Evolutionary conservation across 2,329 filamentous ascomycete genomes (phyloP), one percentile per base, ranked within the genome.

Genomic region (Botrytis deweyae): DNA sequence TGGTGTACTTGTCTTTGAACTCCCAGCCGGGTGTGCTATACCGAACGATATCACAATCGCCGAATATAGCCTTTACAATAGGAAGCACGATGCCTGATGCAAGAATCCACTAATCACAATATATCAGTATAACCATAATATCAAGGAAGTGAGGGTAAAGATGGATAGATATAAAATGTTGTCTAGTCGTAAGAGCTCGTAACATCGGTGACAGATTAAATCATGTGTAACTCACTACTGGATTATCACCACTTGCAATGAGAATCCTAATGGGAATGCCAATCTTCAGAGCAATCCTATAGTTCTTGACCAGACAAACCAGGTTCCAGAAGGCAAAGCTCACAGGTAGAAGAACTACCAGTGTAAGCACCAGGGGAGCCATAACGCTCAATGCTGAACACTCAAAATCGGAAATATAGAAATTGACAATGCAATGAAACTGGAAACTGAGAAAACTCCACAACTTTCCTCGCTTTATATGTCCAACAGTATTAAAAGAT

Each of bases 181-280:
- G 1, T 33, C n/a, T 7, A 14, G 38, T n/a, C 14, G 8, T 44
- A 65, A 8, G 40, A n/a, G 4, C 25, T 46, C 29, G 16, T 66
- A 29, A 25, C 7, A 29, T 66, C 8, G 8, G 63, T 16, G n/a
- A 22, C 2, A 8, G 6, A 29, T 12, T 9, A 22, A 40, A 69
- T 10, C 20, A 49, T 29, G n/a, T 42, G 20, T 4, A 16, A 70
- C 68, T 63, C 33, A 52, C 68, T 38, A 63, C 68, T 46, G 58
- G 68, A 25, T 71, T 71, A 40, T 71, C 68, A 25, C 68, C 68
- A 33, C 68, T 71, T 29, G 68, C 68, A 62, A 71, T 52, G 14
- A 63, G 58, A 16, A 63, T 61, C 9, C 58, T 29, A n/a, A 71
- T 22, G 9, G 58, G 68, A 52, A 71, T 42, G 25, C 58, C 58